Percentiles rank a stretch among this genome's conserved stretches.
Evolutionary conservation across 805 yeast genomes (phyloP).

Genomic region (Hanseniaspora clermontiae): DNA sequence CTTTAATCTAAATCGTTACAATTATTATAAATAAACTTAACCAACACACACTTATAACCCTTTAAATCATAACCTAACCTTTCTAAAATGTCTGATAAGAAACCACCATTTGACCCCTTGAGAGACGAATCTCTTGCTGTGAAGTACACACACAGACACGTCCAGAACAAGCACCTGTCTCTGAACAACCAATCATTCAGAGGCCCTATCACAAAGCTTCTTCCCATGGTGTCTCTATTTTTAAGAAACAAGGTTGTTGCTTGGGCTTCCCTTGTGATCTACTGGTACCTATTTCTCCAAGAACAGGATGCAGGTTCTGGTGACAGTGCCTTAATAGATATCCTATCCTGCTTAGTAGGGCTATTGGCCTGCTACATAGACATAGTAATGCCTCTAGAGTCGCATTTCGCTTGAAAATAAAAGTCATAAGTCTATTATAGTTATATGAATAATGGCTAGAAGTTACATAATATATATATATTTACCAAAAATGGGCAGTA

Average conservation of each 20-base stretch:
- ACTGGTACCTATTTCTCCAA: conserved; percentile 29
- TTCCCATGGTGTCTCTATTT: conserved; percentile 61
- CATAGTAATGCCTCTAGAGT: conserved; percentile 26
- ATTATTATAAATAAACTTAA: too few species aligned
- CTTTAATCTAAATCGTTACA: too few species aligned
- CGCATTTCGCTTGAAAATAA: too few species aligned
- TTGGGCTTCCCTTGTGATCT: conserved; percentile 44
- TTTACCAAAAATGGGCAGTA: too few species aligned
- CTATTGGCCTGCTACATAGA: conserved; percentile 45
- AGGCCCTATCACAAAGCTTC: conserved; percentile 35
- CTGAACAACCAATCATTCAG: conserved; percentile 10
- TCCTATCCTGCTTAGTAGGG: conserved; percentile 36
- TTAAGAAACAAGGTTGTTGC: conserved; percentile 34
- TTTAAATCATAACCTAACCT: too few species aligned
- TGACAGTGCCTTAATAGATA: conserved; percentile 33
- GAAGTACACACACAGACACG: conserved; percentile 7
- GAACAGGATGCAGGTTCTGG: conserved; percentile 18
- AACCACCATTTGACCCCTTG: not conserved
- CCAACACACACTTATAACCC: too few species aligned
- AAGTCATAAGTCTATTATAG: too few species aligned
- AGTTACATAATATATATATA: too few species aligned
- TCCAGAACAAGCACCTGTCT: conserved; percentile 4
- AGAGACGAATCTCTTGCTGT: conserved; percentile 9
- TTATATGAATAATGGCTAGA: too few species aligned
- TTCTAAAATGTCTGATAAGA: not conserved